Evolutionary conservation across 331 rosid species (phyloP).

Genomic region (Stylosanthes scabra): DNA sequence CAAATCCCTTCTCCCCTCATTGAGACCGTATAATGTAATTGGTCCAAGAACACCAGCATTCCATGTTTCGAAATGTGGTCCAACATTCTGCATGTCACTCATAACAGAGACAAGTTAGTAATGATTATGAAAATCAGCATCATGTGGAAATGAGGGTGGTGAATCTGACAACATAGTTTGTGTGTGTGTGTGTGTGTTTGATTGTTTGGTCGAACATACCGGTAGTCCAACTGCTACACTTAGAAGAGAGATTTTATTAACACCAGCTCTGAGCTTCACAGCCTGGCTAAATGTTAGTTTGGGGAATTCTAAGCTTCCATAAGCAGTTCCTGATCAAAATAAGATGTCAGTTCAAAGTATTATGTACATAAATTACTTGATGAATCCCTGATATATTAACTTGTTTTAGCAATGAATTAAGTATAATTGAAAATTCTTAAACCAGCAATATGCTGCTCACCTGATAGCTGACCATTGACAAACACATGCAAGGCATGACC

Average conservation of each 20-base stretch:
- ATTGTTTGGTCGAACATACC: conserved; percentile 47
- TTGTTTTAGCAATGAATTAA: neutral
- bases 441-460: conserved; percentile 48
- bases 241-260: conserved; percentile 85
- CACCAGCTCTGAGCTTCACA: conserved; percentile 82
- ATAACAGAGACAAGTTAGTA: conserved; percentile 16
- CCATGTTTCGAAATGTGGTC: conserved; percentile 94
- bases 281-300: conserved; percentile 74
- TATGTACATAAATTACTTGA: too few species aligned
- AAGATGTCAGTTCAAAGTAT: too few species aligned
- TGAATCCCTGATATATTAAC: conserved; percentile 5
- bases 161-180: conserved; percentile 13
- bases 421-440: conserved; percentile 5
- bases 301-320: conserved; percentile 92
- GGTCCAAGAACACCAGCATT: conserved; percentile 97
- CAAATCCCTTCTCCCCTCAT: conserved; percentile 87
- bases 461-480: conserved; percentile 81
- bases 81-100: conserved; percentile 70
- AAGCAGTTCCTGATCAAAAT: conserved; percentile 91
- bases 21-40: conserved; percentile 73
- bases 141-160: neutral
- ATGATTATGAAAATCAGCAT: conserved; percentile 20
- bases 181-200: neutral
- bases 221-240: conserved; percentile 99
- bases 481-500: conserved; percentile 95